Conservation (phyloP, 2,329 filamentous ascomycete genomes). For the Tolypocladium ovalisporum region DNA sequence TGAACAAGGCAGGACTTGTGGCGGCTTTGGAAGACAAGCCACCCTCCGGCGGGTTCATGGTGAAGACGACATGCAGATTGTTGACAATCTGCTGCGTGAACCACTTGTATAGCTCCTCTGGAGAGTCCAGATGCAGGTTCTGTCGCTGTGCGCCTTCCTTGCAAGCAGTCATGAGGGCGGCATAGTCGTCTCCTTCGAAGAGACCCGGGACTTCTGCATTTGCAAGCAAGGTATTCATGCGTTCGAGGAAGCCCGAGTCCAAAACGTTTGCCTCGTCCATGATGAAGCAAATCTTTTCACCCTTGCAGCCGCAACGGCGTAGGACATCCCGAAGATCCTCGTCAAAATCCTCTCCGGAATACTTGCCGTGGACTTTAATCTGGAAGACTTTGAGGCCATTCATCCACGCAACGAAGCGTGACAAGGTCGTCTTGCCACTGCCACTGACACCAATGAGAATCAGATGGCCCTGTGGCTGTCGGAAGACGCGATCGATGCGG, state of each 20-base stretch:
- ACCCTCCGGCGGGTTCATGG: slow-evolving; percentile 97
- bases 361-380: slow-evolving; percentile 99
- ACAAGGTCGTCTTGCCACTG: slow-evolving; percentile 95
- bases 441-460: slow-evolving; percentile 98
- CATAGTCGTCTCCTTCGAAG: slow-evolving; percentile 98
- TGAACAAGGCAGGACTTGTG: slow-evolving; percentile 96
- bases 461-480: slow-evolving; percentile 94
- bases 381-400: slow-evolving; percentile 98
- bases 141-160: slow-evolving; percentile 97
- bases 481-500: slow-evolving; percentile 96
- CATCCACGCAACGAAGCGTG: slow-evolving; percentile 99
- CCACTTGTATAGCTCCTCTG: slow-evolving; percentile 99
- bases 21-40: slow-evolving; percentile 92
- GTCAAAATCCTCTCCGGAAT: slow-evolving; percentile 96
- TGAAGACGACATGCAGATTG: slow-evolving; percentile 98
- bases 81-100: slow-evolving; percentile 99
- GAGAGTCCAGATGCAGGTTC: slow-evolving; percentile 87
- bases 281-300: slow-evolving; percentile 99
- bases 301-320: slow-evolving; percentile 88
- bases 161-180: slow-evolving; percentile 97
- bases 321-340: slow-evolving; percentile 93
- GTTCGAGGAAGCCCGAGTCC: slow-evolving; percentile 95
- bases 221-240: slow-evolving; percentile 97
- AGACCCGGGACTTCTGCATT: slow-evolving; percentile 99
- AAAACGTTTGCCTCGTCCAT: slow-evolving; percentile 99